Evolutionary conservation across 208 protist genomes (phyloP).

Genomic region (Trypanosoma mega): DNA sequence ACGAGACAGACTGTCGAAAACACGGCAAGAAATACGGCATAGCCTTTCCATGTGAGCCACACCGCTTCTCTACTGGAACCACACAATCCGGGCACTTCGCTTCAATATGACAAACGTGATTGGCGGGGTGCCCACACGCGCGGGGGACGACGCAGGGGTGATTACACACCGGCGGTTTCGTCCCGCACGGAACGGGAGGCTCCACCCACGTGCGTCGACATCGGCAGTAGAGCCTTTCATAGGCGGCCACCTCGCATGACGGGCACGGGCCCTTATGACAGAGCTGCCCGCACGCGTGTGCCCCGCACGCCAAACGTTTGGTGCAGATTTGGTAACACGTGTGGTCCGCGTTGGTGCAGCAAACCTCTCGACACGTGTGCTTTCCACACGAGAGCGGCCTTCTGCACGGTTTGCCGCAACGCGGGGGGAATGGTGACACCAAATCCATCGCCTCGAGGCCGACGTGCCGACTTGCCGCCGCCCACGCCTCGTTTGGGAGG

Average conservation of each 20-base stretch:
- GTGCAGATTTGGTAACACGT: conserved; percentile 79
- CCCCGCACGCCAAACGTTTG: conserved; percentile 80
- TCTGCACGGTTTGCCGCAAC: conserved; percentile 63
- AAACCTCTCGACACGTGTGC: conserved; percentile 78
- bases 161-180: conserved; percentile 73
- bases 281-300: conserved; percentile 74
- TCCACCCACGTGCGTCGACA: conserved; percentile 82
- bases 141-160: conserved; percentile 75
- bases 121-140: conserved; percentile 81
- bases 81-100: conserved; percentile 73
- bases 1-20: conserved; percentile 54
- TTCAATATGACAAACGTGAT: conserved; percentile 79
- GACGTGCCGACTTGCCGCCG: conserved; percentile 27
- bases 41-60: conserved; percentile 67
- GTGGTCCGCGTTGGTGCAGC: conserved; percentile 83
- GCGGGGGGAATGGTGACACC: conserved; percentile 41
- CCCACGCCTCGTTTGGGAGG: conserved; percentile 59
- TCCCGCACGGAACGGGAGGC: conserved; percentile 90
- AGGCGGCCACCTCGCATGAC: conserved; percentile 63
- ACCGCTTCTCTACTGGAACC: conserved; percentile 78
- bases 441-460: conserved; percentile 23
- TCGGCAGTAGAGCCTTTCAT: conserved; percentile 84
- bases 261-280: conserved; percentile 86
- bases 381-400: conserved; percentile 78
- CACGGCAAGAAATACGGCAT: conserved; percentile 78